A percentile compares a stretch with the other conserved stretches of the same genome.
Conservation (phyloP, 495 filamentous ascomycete species). For the Aspergillus funiculosus region DNA sequence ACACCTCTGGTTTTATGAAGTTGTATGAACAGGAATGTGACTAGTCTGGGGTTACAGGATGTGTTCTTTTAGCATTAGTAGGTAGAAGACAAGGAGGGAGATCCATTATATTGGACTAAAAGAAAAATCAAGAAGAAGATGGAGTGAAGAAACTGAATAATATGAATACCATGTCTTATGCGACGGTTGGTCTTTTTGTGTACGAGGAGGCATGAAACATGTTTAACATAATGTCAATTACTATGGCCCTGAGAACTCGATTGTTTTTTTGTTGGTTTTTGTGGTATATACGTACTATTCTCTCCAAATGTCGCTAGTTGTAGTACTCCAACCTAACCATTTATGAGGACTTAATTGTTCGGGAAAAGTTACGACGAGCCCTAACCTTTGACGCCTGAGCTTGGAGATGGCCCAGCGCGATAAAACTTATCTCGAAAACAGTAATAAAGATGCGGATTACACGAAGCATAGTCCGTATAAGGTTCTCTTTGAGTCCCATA, state of each 20-base stretch:
- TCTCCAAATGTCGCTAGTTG: background rate
- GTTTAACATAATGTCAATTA: constrained; percentile 23
- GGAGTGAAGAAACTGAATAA: constrained; percentile 7
- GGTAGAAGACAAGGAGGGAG: background rate
- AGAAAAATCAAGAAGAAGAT: constrained; percentile 4
- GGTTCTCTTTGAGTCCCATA: constrained; percentile 11
- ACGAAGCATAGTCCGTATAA: constrained; percentile 14
- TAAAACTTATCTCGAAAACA: constrained; percentile 13
- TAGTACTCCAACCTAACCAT: background rate
- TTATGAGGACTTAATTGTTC: background rate
- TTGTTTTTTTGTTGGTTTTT: background rate
- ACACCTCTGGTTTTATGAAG: background rate
- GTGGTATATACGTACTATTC: background rate
- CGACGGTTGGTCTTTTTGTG: constrained; percentile 11
- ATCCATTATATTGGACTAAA: background rate
- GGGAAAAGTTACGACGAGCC: constrained; percentile 1
- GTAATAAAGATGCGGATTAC: constrained; percentile 11
- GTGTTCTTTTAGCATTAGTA: too few species aligned
- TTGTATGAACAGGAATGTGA: background rate
- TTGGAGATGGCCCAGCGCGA: constrained; percentile 9
- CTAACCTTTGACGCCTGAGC: constrained; percentile 5
- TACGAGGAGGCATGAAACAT: constrained; percentile 9
- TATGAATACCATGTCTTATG: constrained; percentile 26
- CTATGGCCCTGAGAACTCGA: background rate
- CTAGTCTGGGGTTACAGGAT: too few species aligned